These are phyloP conservation scores for Prosopis cineraria DNA, from an alignment of 306 rosid species.

Conservation along the genomic window DNA sequence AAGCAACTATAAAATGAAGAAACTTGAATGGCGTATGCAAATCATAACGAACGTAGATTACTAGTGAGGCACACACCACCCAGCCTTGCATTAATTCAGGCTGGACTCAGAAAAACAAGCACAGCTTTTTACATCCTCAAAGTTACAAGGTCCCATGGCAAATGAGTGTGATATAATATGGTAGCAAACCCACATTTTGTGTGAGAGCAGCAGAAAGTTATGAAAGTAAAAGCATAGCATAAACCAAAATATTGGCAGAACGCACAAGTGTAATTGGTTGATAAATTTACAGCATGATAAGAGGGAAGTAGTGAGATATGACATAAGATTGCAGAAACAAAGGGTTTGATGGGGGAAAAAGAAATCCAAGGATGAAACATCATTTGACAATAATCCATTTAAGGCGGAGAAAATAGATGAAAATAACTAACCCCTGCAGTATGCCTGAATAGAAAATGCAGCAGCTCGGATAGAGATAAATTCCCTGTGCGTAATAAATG, in stretches of 20 bases:
- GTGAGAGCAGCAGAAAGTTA: conserved; percentile 15
- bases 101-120: conserved; percentile 10
- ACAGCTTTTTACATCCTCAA: conserved; percentile 16
- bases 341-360: background rate
- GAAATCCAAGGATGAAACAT: background rate
- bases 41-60: background rate
- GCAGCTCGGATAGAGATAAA: conserved; percentile 61
- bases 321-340: background rate
- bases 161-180: conserved; percentile 21
- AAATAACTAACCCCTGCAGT: conserved; percentile 72
- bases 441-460: conserved; percentile 76
- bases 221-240: background rate
- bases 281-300: background rate
- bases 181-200: background rate
- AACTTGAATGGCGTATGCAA: conserved; percentile 14
- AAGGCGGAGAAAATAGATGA: conserved; percentile 3
- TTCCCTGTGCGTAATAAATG: conserved; percentile 68
- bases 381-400: background rate
- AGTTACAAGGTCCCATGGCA: conserved; percentile 16
- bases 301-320: background rate
- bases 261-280: background rate
- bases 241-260: background rate
- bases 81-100: conserved; percentile 2
- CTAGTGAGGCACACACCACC: background rate
- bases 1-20: conserved; percentile 6